Conservation (phyloP, 495 filamentous ascomycete species). For the Penicillium subrubescens region DNA sequence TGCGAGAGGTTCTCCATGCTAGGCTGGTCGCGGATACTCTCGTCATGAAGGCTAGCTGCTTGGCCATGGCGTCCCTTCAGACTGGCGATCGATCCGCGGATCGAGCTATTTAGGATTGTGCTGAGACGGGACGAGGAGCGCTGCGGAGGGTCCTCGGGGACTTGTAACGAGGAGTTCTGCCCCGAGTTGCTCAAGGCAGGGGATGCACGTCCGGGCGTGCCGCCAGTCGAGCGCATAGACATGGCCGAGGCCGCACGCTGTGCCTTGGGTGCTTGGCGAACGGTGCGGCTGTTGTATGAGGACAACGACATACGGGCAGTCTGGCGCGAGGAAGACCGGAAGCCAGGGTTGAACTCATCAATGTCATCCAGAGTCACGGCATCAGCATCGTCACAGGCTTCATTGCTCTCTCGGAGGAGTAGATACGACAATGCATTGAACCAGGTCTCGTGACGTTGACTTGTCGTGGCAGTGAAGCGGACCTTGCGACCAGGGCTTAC, state of each 20-base stretch:
- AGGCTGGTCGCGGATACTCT: slow-evolving; percentile 65
- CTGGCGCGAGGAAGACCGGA: slow-evolving; percentile 55
- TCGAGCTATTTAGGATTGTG: slow-evolving; percentile 46
- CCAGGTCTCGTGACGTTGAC: slow-evolving; percentile 96
- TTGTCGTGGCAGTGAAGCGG: slow-evolving; percentile 91
- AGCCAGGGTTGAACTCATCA: slow-evolving; percentile 83
- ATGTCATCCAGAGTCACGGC: slow-evolving; percentile 75
- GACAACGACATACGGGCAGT: slow-evolving; percentile 70
- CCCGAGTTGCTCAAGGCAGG: slow-evolving; percentile 46
- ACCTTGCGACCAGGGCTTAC: slow-evolving; percentile 85
- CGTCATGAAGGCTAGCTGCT: slow-evolving; percentile 63
- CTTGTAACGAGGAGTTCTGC: slow-evolving; percentile 42
- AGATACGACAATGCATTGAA: slow-evolving; percentile 97
- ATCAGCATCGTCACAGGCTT: slow-evolving; percentile 60
- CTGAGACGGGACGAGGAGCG: slow-evolving; percentile 48
- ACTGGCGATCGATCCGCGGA: slow-evolving; percentile 48
- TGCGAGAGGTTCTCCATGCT: slow-evolving; percentile 78
- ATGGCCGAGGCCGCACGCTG: slow-evolving; percentile 47
- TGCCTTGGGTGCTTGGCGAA: slow-evolving; percentile 57
- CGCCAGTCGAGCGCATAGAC: slow-evolving; percentile 46
- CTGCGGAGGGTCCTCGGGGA: slow-evolving; percentile 40
- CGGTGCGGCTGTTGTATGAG: slow-evolving; percentile 76
- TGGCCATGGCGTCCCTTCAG: slow-evolving; percentile 42
- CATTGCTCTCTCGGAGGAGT: slow-evolving; percentile 69
- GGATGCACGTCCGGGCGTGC: slow-evolving; percentile 45